These are phyloP conservation scores for Aspergillus fumigatus DNA, from an alignment of 2,329 filamentous ascomycete species.

Conservation along the genomic window DNA sequence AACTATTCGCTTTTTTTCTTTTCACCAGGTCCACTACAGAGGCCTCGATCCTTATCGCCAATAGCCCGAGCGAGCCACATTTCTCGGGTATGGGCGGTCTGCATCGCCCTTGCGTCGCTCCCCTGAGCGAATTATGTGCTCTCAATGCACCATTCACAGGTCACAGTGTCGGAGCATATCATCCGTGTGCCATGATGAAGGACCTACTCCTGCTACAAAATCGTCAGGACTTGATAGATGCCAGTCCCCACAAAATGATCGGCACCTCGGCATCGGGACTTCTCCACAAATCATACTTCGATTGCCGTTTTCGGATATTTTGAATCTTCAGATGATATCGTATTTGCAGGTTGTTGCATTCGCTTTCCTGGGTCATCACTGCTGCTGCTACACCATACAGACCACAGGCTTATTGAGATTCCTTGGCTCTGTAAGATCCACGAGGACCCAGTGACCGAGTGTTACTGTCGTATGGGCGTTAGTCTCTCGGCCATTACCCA, in stretches of 20 bases:
- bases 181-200: not conserved
- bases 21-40: not conserved
- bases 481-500: not conserved
- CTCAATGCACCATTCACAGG: not conserved
- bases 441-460: constrained; percentile 1
- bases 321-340: not conserved
- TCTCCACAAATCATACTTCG: not conserved
- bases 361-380: not conserved
- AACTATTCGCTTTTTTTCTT: not conserved
- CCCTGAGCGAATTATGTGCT: not conserved
- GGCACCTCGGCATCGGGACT: not conserved
- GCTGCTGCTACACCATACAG: not conserved
- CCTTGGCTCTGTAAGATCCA: not conserved
- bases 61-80: not conserved
- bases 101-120: constrained; percentile 3
- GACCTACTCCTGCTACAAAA: not conserved
- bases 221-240: not conserved
- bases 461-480: not conserved
- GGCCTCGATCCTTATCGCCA: not conserved
- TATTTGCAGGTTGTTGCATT: not conserved
- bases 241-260: not conserved
- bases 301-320: constrained; percentile 4
- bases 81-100: not conserved
- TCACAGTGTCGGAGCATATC: not conserved
- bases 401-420: not conserved